A percentile compares a stretch with the other conserved stretches of the same genome.
Conservation (phyloP, 257 asterid genomes). For the Rubia yunnanensis region DNA sequence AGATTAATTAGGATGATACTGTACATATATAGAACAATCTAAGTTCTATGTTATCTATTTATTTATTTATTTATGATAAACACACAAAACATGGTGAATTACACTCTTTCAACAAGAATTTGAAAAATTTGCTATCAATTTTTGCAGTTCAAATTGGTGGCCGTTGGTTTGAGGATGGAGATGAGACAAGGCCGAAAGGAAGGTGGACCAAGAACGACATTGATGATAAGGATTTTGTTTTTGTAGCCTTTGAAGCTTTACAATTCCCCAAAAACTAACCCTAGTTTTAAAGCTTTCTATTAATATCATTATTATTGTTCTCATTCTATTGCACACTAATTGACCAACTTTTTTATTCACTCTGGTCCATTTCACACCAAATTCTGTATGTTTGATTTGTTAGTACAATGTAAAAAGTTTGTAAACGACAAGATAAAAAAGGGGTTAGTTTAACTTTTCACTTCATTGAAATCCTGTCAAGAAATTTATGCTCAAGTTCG, state of each 20-base stretch:
- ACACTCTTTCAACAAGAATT: no score
- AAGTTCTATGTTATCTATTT: no score
- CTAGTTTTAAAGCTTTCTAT: neutral
- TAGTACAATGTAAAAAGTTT: conserved; percentile 8
- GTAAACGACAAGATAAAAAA: conserved; percentile 1
- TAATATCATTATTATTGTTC: conserved; percentile 10
- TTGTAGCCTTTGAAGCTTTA: conserved; percentile 12
- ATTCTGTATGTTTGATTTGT: neutral
- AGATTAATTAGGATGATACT: no score
- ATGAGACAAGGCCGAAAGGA: conserved; percentile 28
- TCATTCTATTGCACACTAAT: conserved; percentile 13
- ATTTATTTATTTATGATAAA: no score
- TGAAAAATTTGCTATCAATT: neutral
- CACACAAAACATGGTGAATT: no score
- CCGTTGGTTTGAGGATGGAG: conserved; percentile 19
- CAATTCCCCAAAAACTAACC: conserved; percentile 12
- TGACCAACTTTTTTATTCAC: conserved; percentile 13
- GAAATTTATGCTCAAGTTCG: neutral
- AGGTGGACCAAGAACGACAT: conserved; percentile 20
- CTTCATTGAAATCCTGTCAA: neutral
- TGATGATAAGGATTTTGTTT: conserved; percentile 16
- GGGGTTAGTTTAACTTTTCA: neutral
- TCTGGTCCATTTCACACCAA: conserved; percentile 21
- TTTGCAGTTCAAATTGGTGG: neutral
- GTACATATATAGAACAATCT: no score